These are phyloP conservation scores for Starmerella vitae DNA, from an alignment of 805 yeast genomes.

Conservation along the genomic window DNA sequence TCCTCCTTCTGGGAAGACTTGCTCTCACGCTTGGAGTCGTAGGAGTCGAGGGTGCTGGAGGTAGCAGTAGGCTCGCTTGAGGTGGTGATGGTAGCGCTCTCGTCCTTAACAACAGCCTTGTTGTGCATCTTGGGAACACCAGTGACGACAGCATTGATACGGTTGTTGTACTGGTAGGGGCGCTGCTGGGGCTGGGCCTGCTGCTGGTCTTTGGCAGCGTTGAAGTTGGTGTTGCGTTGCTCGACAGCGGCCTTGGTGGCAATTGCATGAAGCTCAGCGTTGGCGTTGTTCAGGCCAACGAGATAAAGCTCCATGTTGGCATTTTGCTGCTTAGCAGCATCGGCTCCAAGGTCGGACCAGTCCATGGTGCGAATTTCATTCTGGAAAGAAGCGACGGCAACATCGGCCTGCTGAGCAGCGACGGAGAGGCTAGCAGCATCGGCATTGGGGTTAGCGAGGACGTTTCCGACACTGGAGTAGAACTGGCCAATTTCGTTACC, in stretches of 20 bases:
- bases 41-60: conserved; percentile 1
- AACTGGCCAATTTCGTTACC: conserved; percentile 56
- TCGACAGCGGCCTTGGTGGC: conserved; percentile 7
- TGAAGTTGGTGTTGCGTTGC: background rate
- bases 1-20: conserved; percentile 13
- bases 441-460: conserved; percentile 9
- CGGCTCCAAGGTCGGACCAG: conserved; percentile 16
- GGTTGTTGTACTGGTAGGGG: conserved; percentile 1
- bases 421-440: conserved; percentile 5
- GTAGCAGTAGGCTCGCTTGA: conserved; percentile 1
- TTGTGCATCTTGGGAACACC: conserved; percentile 5
- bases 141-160: conserved; percentile 1
- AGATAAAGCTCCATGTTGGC: conserved; percentile 15
- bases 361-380: conserved; percentile 11
- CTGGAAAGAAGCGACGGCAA: conserved; percentile 12
- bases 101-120: conserved; percentile 11
- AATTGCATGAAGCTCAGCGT: conserved; percentile 6
- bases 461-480: conserved; percentile 66
- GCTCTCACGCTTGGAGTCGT: conserved; percentile 6
- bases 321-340: conserved; percentile 15
- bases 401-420: conserved; percentile 10
- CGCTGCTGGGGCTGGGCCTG: background rate
- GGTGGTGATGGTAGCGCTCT: background rate
- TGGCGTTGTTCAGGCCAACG: conserved; percentile 9
- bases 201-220: background rate